Evolutionary conservation across 225 moss, liverwort and hornwort species (phyloP).

Genomic region (Bryoerythrophyllum caledonicum): DNA sequence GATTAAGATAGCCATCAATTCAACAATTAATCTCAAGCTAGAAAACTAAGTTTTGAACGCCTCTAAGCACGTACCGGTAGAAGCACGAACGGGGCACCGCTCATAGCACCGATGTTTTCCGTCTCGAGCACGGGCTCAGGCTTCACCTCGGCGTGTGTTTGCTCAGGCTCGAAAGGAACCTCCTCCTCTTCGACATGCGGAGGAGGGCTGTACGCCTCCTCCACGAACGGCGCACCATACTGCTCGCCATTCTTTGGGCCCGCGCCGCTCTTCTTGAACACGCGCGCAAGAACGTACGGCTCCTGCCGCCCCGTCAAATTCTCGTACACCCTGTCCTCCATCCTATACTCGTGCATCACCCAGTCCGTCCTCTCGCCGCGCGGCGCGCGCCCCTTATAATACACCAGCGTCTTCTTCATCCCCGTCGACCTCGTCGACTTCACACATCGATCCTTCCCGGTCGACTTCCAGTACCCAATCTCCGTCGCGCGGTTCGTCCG

Average conservation of each 20-base stretch:
- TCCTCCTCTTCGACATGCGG: constrained; percentile 9
- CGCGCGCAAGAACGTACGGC: constrained; percentile 70
- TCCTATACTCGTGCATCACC: constrained; percentile 94
- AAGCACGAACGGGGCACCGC: not conserved
- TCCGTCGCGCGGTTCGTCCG: constrained; percentile 82
- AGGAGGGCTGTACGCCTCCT: constrained; percentile 37
- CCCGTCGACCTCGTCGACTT: constrained; percentile 41
- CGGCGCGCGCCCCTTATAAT: constrained; percentile 76
- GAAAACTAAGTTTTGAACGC: not conserved
- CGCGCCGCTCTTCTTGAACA: constrained; percentile 89
- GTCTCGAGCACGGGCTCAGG: constrained; percentile 5
- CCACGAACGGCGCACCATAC: constrained; percentile 49
- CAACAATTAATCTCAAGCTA: not conserved
- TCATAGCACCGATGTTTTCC: not conserved
- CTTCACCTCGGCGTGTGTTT: constrained; percentile 3
- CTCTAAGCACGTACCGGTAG: not conserved
- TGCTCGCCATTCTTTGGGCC: constrained; percentile 81
- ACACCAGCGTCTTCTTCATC: constrained; percentile 91
- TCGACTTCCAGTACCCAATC: constrained; percentile 92
- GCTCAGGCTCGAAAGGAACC: not conserved
- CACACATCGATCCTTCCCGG: constrained; percentile 82
- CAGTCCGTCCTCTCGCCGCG: constrained; percentile 73
- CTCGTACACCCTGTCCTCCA: constrained; percentile 71
- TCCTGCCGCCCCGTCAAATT: constrained; percentile 53
- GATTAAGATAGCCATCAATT: not conserved